Base-by-base conservation (phyloP, 2,329 filamentous ascomycete species). In the Onygena corvina region DNA sequence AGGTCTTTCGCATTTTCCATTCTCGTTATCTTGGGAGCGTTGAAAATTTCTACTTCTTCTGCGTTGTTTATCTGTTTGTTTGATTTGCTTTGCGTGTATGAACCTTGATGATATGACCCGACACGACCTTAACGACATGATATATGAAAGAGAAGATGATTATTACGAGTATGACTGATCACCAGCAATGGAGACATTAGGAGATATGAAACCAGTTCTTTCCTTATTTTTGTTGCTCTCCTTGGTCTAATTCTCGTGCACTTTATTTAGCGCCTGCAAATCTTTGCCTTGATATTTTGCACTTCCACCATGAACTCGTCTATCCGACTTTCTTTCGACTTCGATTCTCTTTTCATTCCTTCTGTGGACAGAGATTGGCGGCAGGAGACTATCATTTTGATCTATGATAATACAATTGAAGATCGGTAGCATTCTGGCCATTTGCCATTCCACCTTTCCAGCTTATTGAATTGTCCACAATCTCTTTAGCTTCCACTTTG, bases 1-100 rank as follows among this genome's bases (percentile, higher is more conserved):
- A 59, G 57, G 59, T 48, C 55, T 55, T 53, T 57, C 51, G 49
- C 46, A 48, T 48, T 50, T 38, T 38, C 29, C 27, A 20, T 38
- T 50, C 18, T 49, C 18, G n/a, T 30, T 45, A 46, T 35, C 30
- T 48, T 51, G 20, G 33, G 31, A 34, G 27, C 35, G 20, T 51
- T 47, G 46, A 29, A 23, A 23, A 27, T 45, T 11, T 36, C 35
- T 21, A 21, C n/a, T 20, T n/a, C 20, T 50, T 27, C 45, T 29
- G 25, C 35, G 12, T 46, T 35, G 4, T 48, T 33, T 51, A 16
- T 34, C 12, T 29, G 6, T 38, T 50, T 38, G 20, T 38, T 50
- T 46, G 14, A 7, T 14, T 45, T 45, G 5, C 20, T 1, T 40
- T 40, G 9, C 23, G 44, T 50, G 30, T 49, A 30, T 34, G 47